These are phyloP conservation scores for Ophiocordyceps unilateralis DNA, from an alignment of 2,329 filamentous ascomycete species.

Conservation along the genomic window DNA sequence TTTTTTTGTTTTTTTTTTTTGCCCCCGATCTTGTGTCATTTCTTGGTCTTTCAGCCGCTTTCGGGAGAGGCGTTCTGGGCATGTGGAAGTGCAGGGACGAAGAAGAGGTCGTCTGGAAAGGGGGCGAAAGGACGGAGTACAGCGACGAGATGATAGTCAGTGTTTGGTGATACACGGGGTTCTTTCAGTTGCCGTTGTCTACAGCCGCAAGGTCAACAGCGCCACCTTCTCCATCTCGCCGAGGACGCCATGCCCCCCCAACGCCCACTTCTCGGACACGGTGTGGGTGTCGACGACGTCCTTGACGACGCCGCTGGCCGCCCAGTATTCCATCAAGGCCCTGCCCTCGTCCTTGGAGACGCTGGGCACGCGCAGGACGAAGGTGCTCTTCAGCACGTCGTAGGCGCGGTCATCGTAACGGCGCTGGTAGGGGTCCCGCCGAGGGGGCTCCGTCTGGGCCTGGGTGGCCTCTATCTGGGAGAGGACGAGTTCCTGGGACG, in stretches of 20 bases:
- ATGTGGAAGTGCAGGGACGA: not conserved
- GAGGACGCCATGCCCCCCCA: slow-evolving; percentile 65
- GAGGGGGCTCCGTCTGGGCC: slow-evolving; percentile 19
- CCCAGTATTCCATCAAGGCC: slow-evolving; percentile 84
- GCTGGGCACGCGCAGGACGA: slow-evolving; percentile 43
- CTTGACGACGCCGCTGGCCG: slow-evolving; percentile 64
- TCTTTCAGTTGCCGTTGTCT: not conserved
- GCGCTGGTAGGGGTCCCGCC: slow-evolving; percentile 34
- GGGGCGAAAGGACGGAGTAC: not conserved
- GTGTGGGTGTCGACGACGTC: slow-evolving; percentile 49
- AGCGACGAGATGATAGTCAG: not conserved
- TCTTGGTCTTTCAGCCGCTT: not conserved
- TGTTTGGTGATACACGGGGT: not conserved
- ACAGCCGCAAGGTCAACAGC: slow-evolving; percentile 23
- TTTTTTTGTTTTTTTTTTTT: not conserved
- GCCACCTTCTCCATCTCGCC: slow-evolving; percentile 67
- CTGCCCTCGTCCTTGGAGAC: slow-evolving; percentile 60
- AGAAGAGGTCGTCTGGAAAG: not conserved
- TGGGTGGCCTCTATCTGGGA: slow-evolving; percentile 31
- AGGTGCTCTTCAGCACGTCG: slow-evolving; percentile 30
- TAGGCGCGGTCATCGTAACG: slow-evolving; percentile 41
- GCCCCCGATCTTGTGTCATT: not conserved
- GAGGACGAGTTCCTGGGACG: slow-evolving; percentile 53
- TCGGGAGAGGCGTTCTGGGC: not conserved
- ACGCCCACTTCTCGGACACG: slow-evolving; percentile 68